Evolutionary conservation across 495 filamentous ascomycete species (phyloP).

Genomic region (Lophiotrema nucula): DNA sequence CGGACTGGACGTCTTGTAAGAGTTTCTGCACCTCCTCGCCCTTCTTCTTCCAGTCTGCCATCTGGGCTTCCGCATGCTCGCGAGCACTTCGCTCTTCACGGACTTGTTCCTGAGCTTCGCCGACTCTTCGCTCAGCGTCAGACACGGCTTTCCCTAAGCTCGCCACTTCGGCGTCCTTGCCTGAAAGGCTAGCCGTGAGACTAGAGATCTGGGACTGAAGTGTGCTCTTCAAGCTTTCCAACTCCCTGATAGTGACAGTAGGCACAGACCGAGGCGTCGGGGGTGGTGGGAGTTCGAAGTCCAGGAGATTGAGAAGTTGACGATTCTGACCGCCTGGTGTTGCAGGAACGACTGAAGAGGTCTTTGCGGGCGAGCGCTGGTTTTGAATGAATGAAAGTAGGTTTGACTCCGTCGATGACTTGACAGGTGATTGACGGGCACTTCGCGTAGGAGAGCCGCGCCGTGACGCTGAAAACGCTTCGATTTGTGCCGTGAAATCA

Average conservation of each 20-base stretch:
- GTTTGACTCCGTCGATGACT: constrained; percentile 46
- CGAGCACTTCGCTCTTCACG: constrained; percentile 68
- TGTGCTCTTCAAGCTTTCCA: constrained; percentile 84
- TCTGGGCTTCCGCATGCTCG: constrained; percentile 72
- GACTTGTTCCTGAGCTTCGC: constrained; percentile 75
- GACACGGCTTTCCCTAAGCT: constrained; percentile 80
- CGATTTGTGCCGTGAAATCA: constrained; percentile 83
- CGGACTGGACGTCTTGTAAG: constrained; percentile 72
- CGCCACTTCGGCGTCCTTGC: constrained; percentile 84
- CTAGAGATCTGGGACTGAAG: constrained; percentile 89
- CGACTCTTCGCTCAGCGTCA: constrained; percentile 89
- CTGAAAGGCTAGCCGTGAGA: constrained; percentile 81
- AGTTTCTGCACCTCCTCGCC: constrained; percentile 82
- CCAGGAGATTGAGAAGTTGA: constrained; percentile 66
- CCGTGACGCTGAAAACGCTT: constrained; percentile 47
- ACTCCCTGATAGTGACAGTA: constrained; percentile 83
- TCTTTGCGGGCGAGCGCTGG: constrained; percentile 44
- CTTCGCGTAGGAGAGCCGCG: constrained; percentile 41
- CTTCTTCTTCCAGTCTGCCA: constrained; percentile 77
- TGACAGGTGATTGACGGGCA: constrained; percentile 47
- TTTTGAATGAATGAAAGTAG: constrained; percentile 47
- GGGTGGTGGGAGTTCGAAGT: constrained; percentile 87
- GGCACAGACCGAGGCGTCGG: constrained; percentile 91
- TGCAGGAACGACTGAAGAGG: constrained; percentile 34
- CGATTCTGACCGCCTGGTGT: constrained; percentile 52